Evolutionary conservation across 2,329 filamentous ascomycete species (phyloP), one percentile per base, ranked within the genome.

Genomic region (Fusarium equiseti): DNA sequence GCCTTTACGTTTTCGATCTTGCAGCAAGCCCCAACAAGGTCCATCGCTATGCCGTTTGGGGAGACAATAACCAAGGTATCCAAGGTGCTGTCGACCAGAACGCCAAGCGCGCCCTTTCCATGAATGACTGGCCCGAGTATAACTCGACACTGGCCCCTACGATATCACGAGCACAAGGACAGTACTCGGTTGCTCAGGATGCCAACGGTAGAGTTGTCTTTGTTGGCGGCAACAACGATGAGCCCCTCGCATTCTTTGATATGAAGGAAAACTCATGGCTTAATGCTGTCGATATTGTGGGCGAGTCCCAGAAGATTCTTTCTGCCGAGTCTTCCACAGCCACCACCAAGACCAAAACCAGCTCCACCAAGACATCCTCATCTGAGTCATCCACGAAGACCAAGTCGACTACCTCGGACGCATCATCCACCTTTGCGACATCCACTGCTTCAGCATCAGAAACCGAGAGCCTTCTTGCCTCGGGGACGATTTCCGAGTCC

Each of bases 1-100:
- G 91, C 42, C 83, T 98, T 20, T 89, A 94, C 73, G 89, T 90
- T 13, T 97, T 96, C 73, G 90, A 97, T 77, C 87, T 94, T 81
- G 86, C 86, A 16, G 84, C 86, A 12, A 89, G 90, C 0, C 95
- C 95, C 5, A 97, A 97, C 77, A 81, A 83, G 9, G 92, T 97
- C 45, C 88, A 87, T 32, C 89, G 92, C 59, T 88, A 91, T 32
- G 86, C 93, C 20, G 80, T 97, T 16, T 79, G 91, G 50, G 87
- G 89, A 67, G 85, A 86, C 13, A 83, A 85, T 43, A 92, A 92
- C 18, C 84, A 76, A 66, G 86, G 79, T 45, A 87, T 84, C 76
- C 81, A 73, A 51, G 83, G 82, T 55, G 82, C 87, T 9, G 77
- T 79, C 15, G 81, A 86, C 2, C 76, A 86, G 70, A 75, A 72